Base-by-base conservation (phyloP, 352 stramenopile species). In the Pythium biforme region DNA sequence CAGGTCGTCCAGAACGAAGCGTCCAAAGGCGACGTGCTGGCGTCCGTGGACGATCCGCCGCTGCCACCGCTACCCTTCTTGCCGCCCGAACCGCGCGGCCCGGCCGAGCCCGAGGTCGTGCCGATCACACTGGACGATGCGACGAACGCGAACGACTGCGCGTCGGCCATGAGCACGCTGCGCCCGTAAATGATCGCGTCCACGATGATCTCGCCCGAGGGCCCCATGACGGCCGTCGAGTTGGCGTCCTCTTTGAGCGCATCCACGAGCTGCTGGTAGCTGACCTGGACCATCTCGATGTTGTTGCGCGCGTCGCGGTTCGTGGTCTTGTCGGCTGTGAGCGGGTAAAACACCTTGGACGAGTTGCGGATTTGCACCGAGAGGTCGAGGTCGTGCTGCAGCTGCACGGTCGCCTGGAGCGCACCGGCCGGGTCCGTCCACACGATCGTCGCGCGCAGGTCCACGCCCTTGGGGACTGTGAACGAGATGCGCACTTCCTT, bases 301-400 rank as follows among this genome's bases (percentile, higher is more conserved):
- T 94, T 94, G 73, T 94, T 94, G n/a, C 79, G 76, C 25, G 74
- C 69, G 62, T 94, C 85, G 19, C 77, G 77, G n/a, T 70, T 71
- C 5, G 77, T 86, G 25, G 48, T 66, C 25, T 72, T 75, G 31
- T 75, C 66, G 7, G 81, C 77, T 14, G 78, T 91, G 33, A 91
- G 61, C 14, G 85, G 79, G 25, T 75, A 72, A 61, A 94, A 92
- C 15, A 64, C 72, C 58, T 74, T 64, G n/a, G 72, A 73, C 17
- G 74, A 64, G 56, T 86, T 84, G 43, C 76, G 77, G 33, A 94
- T 70, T 26, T 76, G 79, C 43, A 92, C 77, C 17, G 76, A 71
- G 41, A 94, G 67, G 39, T 94, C 85, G 57, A 94, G 63, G 43
- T 92, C 83, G 54, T 94, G 84, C 66, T 94, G 85, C 4, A 94